These are phyloP conservation scores for Cyclostephanos invisitatus DNA, from an alignment of 108 stramenopile species.

Conservation along the genomic window DNA sequence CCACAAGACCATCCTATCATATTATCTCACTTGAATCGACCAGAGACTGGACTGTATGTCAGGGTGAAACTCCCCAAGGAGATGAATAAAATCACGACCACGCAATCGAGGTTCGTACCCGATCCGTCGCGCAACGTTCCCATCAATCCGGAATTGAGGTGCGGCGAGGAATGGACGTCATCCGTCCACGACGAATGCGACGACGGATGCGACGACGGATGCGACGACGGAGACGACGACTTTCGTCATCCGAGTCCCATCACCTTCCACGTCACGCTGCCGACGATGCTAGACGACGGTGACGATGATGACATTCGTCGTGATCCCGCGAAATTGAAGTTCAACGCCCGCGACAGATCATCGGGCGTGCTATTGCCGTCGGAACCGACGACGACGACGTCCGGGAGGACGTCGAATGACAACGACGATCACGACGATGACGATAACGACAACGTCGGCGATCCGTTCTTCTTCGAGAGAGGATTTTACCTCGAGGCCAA, in stretches of 20 bases:
- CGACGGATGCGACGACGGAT: neutral
- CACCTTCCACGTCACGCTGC: slow-evolving; percentile 30
- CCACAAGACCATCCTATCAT: no score
- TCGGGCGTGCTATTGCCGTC: slow-evolving; percentile 19
- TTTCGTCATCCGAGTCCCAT: slow-evolving; percentile 3
- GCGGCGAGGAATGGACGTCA: slow-evolving; percentile 19
- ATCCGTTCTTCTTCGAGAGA: slow-evolving; percentile 49
- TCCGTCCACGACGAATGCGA: no score
- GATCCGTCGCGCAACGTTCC: slow-evolving; percentile 15
- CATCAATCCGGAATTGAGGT: slow-evolving; percentile 21
- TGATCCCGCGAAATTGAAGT: slow-evolving; percentile 5
- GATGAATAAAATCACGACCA: no score
- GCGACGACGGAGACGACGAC: slow-evolving; percentile 15
- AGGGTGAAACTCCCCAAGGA: no score
- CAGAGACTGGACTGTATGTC: no score
- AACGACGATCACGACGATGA: slow-evolving; percentile 6
- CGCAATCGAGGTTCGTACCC: neutral
- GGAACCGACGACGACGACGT: neutral
- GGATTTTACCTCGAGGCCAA: slow-evolving; percentile 52
- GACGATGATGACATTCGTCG: no score
- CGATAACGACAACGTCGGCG: slow-evolving; percentile 15
- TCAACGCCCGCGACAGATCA: slow-evolving; percentile 24
- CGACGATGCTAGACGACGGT: neutral
- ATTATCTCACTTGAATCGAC: no score
- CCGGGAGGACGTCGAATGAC: no score